phyloP scores from a whole-genome alignment of 495 filamentous ascomycete genomes.

The Terfezia claveryi region DNA sequence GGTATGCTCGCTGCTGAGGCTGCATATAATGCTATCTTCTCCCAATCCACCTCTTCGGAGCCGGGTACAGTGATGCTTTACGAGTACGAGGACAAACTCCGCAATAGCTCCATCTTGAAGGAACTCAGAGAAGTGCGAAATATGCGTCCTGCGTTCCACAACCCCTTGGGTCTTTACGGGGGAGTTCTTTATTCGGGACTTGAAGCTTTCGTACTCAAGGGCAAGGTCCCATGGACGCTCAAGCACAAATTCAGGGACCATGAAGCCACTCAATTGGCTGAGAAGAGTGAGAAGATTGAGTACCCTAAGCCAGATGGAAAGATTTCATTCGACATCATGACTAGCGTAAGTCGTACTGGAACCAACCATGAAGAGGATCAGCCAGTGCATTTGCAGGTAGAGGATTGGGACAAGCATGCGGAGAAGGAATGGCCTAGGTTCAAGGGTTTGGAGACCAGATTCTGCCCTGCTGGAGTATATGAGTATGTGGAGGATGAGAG shows the following conservation, averaged over 20 bases:
- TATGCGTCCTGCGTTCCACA: constrained; percentile 87
- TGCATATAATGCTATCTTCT: constrained; percentile 49
- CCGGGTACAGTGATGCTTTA: constrained; percentile 68
- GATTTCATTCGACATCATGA: constrained; percentile 87
- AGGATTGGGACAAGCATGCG: constrained; percentile 60
- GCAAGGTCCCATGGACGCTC: constrained; percentile 59
- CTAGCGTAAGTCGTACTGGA: constrained; percentile 75
- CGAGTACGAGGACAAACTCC: constrained; percentile 82
- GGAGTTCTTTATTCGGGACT: constrained; percentile 84
- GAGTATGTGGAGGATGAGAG: constrained; percentile 86
- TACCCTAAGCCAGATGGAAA: constrained; percentile 90
- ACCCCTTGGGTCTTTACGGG: constrained; percentile 60
- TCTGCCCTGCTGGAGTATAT: constrained; percentile 97
- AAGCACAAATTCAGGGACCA: constrained; percentile 35
- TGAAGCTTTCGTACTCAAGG: constrained; percentile 63
- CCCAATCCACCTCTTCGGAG: constrained; percentile 20
- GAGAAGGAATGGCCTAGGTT: constrained; percentile 63
- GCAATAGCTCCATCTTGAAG: constrained; percentile 71
- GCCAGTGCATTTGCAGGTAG: constrained; percentile 49
- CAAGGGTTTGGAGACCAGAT: constrained; percentile 89
- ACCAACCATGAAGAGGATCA: constrained; percentile 99
- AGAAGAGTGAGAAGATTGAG: constrained; percentile 56
- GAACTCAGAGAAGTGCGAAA: constrained; percentile 91
- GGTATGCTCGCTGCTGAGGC: constrained; percentile 94
- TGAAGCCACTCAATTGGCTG: constrained; percentile 58